These are phyloP conservation scores for Eucalyptus viminalis DNA, from an alignment of 345 rosid species.

Conservation along the genomic window DNA sequence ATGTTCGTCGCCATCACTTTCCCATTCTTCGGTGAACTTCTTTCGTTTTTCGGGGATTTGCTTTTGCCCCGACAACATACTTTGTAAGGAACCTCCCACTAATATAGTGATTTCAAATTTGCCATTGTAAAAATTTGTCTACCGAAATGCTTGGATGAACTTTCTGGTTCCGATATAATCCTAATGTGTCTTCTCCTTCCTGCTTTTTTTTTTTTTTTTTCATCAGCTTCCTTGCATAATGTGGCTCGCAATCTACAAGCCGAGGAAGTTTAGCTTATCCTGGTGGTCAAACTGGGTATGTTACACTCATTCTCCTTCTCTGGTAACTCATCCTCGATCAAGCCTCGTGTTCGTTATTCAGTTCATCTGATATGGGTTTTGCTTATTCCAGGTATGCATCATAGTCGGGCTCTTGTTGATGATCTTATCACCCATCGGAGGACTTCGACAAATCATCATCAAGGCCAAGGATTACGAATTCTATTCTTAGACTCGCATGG, in stretches of 20 bases:
- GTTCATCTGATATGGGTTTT: background rate
- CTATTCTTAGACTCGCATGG: slow-evolving; percentile 18
- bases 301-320: background rate
- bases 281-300: slow-evolving; percentile 75
- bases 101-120: background rate
- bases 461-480: slow-evolving; percentile 41
- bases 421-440: slow-evolving; percentile 77
- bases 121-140: background rate
- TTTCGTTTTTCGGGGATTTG: slow-evolving; percentile 86
- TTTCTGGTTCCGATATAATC: background rate
- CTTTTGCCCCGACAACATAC: slow-evolving; percentile 73
- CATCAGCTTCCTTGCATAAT: slow-evolving; percentile 66
- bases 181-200: background rate
- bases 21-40: slow-evolving; percentile 73
- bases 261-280: slow-evolving; percentile 50
- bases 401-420: slow-evolving; percentile 40
- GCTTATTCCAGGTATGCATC: slow-evolving; percentile 58
- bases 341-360: background rate
- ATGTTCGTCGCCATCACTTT: slow-evolving; percentile 60
- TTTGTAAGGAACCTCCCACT: slow-evolving; percentile 28
- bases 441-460: slow-evolving; percentile 53
- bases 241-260: slow-evolving; percentile 66
- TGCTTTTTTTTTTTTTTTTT: background rate
- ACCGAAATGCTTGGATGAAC: background rate
- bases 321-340: background rate